A percentile compares a stretch with the other conserved stretches of the same genome.
phyloP scores from a whole-genome alignment of 139 green algal species.

The Chlamydomonas schloesseri region DNA sequence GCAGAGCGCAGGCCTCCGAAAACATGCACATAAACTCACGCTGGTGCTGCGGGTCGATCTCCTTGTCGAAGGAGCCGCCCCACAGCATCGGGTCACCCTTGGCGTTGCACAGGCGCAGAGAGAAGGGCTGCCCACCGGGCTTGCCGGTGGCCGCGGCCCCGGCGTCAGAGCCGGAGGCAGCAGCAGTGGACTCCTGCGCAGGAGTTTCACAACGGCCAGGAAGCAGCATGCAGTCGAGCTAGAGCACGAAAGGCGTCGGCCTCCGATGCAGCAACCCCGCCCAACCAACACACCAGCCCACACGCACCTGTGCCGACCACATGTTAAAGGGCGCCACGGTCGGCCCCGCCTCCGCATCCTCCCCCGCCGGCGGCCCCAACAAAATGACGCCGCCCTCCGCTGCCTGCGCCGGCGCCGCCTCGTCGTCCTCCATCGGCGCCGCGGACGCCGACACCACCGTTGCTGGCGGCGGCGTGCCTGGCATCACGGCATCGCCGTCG shows the following conservation, averaged over 20 bases:
- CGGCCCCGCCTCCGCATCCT: neutral
- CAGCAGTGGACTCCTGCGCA: neutral
- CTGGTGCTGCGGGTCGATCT: slow-evolving; percentile 18
- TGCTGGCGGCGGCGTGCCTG: neutral
- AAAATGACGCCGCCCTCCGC: slow-evolving; percentile 7
- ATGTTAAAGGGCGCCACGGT: slow-evolving; percentile 67
- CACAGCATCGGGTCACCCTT: slow-evolving; percentile 11
- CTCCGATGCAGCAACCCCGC: too few relatives aligned
- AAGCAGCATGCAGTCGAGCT: too few relatives aligned
- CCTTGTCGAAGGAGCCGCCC: slow-evolving; percentile 12
- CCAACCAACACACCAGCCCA: too few relatives aligned
- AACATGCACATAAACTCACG: slow-evolving; percentile 30
- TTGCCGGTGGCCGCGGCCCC: neutral
- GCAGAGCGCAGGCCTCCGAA: neutral
- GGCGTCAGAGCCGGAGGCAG: neutral
- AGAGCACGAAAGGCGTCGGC: too few relatives aligned
- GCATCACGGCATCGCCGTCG: neutral
- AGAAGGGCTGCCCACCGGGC: neutral
- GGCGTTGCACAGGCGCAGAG: slow-evolving; percentile 11
- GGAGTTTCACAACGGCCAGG: too few relatives aligned
- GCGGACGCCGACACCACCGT: neutral
- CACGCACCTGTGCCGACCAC: slow-evolving; percentile 50
- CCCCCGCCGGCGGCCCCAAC: neutral
- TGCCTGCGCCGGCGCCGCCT: neutral
- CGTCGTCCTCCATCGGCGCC: slow-evolving; percentile 5